Evolutionary conservation across 345 rosid species (phyloP).

Genomic region (Salix dunnii): DNA sequence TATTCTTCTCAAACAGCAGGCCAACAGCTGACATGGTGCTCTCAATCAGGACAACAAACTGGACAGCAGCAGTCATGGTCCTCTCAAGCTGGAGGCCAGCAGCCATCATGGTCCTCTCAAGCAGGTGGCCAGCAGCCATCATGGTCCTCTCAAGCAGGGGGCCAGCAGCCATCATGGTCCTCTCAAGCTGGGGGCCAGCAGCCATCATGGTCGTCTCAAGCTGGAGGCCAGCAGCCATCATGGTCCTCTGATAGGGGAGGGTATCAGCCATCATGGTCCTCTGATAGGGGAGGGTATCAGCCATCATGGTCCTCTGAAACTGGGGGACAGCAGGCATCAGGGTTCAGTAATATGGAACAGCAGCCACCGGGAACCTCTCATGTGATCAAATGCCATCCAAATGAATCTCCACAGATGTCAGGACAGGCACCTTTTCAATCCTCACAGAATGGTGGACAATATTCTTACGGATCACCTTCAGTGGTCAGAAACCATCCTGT

Average conservation of each 20-base stretch:
- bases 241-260: conserved; percentile 1
- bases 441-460: neutral
- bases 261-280: conserved; percentile 8
- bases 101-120: neutral
- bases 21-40: neutral
- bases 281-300: conserved; percentile 2
- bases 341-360: neutral
- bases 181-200: neutral
- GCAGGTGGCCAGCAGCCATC: conserved; percentile 5
- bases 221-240: conserved; percentile 15
- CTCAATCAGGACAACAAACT: neutral
- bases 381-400: neutral
- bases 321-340: conserved; percentile 2
- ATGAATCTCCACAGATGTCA: conserved; percentile 1
- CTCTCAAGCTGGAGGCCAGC: neutral
- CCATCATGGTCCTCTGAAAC: conserved; percentile 5
- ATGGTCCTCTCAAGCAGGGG: conserved; percentile 2
- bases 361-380: neutral
- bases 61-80: neutral
- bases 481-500: neutral
- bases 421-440: conserved; percentile 3
- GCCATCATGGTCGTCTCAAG: neutral
- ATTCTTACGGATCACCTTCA: conserved; percentile 1
- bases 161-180: neutral
- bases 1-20: neutral